A percentile compares a stretch with the other conserved stretches of the same genome.
phyloP scores from a whole-genome alignment of 495 filamentous ascomycete genomes.

The Oidiodendron maius region DNA sequence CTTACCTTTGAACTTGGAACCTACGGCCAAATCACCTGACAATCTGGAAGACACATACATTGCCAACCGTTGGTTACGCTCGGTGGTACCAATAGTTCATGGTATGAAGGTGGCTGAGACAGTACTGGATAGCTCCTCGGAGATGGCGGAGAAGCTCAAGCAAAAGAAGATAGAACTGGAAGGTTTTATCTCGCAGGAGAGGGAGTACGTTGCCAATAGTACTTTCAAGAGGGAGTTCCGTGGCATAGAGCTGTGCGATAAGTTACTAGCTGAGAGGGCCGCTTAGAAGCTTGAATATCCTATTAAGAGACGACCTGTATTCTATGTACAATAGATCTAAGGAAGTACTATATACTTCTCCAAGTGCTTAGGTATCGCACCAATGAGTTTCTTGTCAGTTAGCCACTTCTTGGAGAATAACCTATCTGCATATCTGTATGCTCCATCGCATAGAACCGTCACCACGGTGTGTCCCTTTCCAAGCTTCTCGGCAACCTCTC shows the following conservation, averaged over 20 bases:
- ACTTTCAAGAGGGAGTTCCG: not conserved
- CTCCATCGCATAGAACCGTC: slow-evolving; percentile 89
- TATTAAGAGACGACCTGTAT: slow-evolving; percentile 6
- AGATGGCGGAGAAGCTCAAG: slow-evolving; percentile 13
- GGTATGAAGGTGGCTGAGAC: slow-evolving; percentile 32
- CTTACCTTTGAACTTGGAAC: not conserved
- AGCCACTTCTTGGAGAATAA: slow-evolving; percentile 90
- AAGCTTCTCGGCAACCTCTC: slow-evolving; percentile 87
- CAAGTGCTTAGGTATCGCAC: slow-evolving; percentile 77
- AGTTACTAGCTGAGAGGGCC: slow-evolving; percentile 5
- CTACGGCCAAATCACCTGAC: not conserved
- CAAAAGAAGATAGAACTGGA: slow-evolving; percentile 9
- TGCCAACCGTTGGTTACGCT: slow-evolving; percentile 16
- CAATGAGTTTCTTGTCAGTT: slow-evolving; percentile 71
- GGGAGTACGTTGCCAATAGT: slow-evolving; percentile 1
- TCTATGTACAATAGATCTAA: slow-evolving; percentile 13
- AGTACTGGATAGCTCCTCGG: slow-evolving; percentile 31
- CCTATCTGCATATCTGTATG: slow-evolving; percentile 91
- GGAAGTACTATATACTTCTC: slow-evolving; percentile 79
- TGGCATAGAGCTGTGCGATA: slow-evolving; percentile 5
- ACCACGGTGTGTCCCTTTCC: slow-evolving; percentile 89
- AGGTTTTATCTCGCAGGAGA: not conserved
- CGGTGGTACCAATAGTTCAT: slow-evolving; percentile 29
- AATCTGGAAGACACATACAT: not conserved
- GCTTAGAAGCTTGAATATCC: too few species aligned